Conservation (phyloP, 2,329 filamentous ascomycete genomes). For the Trichoderma koningiopsis region DNA sequence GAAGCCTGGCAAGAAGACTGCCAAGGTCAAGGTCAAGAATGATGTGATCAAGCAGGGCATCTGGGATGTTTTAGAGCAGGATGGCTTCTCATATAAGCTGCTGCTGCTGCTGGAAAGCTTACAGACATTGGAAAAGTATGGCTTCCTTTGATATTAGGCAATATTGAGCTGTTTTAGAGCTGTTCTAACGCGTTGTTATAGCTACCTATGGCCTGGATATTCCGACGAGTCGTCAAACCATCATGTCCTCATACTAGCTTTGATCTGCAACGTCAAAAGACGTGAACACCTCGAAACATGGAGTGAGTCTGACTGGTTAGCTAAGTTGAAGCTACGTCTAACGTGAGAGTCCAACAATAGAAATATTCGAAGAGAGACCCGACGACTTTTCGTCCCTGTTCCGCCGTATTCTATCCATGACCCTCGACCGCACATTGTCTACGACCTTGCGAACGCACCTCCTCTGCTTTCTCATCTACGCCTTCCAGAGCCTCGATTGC, state of each 20-base stretch:
- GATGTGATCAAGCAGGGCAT: slow-evolving; percentile 84
- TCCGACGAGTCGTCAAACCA: slow-evolving; percentile 86
- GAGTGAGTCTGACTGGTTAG: slow-evolving; percentile 54
- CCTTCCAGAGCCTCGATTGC: slow-evolving; percentile 92
- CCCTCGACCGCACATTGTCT: slow-evolving; percentile 68
- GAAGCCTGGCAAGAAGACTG: slow-evolving; percentile 59
- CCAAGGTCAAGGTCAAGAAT: slow-evolving; percentile 75
- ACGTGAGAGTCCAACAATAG: slow-evolving; percentile 45
- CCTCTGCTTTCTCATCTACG: slow-evolving; percentile 85
- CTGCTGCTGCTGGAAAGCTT: slow-evolving; percentile 85
- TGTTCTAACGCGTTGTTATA: slow-evolving; percentile 41
- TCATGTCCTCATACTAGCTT: slow-evolving; percentile 82
- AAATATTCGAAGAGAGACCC: slow-evolving; percentile 73
- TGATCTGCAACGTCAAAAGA: slow-evolving; percentile 86
- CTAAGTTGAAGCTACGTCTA: slow-evolving; percentile 19
- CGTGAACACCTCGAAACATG: slow-evolving; percentile 86
- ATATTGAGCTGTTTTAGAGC: not conserved
- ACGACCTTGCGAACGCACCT: slow-evolving; percentile 74
- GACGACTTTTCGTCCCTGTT: slow-evolving; percentile 88
- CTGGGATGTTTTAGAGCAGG: slow-evolving; percentile 85
- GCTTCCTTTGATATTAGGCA: not conserved
- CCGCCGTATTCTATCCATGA: slow-evolving; percentile 85
- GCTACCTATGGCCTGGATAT: slow-evolving; percentile 94
- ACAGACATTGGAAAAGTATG: slow-evolving; percentile 80
- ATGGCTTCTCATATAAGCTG: slow-evolving; percentile 74